These are phyloP conservation scores for Piloderma croceum DNA, from an alignment of 768 basidiomycete genomes.

Conservation along the genomic window DNA sequence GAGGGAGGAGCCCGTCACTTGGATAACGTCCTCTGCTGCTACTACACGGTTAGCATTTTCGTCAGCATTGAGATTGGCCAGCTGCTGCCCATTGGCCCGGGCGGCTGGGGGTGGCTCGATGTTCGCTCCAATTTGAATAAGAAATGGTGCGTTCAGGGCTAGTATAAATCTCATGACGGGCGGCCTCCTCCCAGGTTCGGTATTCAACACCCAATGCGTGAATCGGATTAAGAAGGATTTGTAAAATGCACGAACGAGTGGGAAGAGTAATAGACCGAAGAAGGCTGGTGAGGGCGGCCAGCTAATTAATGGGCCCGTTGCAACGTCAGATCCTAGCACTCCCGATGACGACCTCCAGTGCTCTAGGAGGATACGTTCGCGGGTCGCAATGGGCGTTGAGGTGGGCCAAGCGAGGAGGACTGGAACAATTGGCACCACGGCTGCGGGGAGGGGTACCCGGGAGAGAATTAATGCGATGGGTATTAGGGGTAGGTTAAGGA, in stretches of 20 bases:
- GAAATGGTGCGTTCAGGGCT: constrained; percentile 19
- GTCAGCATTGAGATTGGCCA: constrained; percentile 8
- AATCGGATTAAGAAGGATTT: constrained; percentile 33
- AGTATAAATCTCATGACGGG: constrained; percentile 18
- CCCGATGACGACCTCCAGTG: too few relatives aligned
- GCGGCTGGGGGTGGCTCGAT: constrained; percentile 25
- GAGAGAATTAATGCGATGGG: constrained; percentile 63
- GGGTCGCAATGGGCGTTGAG: constrained; percentile 19
- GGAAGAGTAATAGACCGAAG: constrained; percentile 49
- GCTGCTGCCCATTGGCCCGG: constrained; percentile 13
- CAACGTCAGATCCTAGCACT: too few relatives aligned
- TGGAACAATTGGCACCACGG: constrained; percentile 12
- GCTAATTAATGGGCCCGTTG: constrained; percentile 19
- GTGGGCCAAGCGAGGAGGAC: constrained; percentile 25
- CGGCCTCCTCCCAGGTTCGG: constrained; percentile 15
- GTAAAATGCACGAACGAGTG: constrained; percentile 43
- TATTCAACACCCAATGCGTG: constrained; percentile 41
- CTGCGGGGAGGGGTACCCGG: constrained; percentile 35
- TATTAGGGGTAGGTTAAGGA: constrained; percentile 67
- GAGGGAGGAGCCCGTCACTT: constrained; percentile 51
- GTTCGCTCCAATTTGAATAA: constrained; percentile 29
- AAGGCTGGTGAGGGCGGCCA: constrained; percentile 63
- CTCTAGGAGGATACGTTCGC: constrained; percentile 8
- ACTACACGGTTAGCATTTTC: constrained; percentile 33
- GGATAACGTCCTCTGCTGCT: constrained; percentile 55